A percentile compares a stretch with the other conserved stretches of the same genome.
phyloP scores from a whole-genome alignment of 345 rosid genomes.

The Eucalyptus decipiens region DNA sequence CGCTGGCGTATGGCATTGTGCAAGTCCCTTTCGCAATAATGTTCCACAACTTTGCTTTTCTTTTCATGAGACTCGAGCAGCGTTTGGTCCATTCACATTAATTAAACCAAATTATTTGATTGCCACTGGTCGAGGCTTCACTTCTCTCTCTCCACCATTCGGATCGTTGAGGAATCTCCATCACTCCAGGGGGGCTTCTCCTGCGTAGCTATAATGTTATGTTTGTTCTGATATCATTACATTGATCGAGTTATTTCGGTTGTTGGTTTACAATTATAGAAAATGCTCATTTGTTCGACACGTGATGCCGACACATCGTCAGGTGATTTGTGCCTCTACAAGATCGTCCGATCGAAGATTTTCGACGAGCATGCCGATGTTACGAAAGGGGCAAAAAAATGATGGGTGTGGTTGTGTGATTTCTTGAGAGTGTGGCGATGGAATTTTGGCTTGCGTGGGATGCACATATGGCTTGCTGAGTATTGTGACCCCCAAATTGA shows the following conservation, averaged over 20 bases:
- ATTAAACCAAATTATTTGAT: background rate
- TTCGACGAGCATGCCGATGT: background rate
- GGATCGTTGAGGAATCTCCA: background rate
- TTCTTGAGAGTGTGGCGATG: background rate
- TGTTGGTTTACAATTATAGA: too few species aligned
- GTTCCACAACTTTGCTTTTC: background rate
- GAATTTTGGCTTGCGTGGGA: background rate
- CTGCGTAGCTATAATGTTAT: background rate
- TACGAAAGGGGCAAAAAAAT: background rate
- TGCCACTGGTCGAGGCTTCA: background rate
- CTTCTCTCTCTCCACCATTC: background rate
- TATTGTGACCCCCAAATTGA: background rate
- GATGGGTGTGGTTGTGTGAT: background rate
- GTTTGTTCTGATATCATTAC: background rate
- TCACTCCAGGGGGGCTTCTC: background rate
- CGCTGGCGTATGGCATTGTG: background rate
- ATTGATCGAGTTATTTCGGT: background rate
- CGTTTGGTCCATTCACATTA: background rate
- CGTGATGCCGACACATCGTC: background rate
- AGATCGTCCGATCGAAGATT: background rate
- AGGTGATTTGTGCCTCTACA: accelerated
- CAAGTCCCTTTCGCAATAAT: background rate
- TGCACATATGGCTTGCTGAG: background rate
- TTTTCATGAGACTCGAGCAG: background rate
- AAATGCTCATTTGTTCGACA: background rate